Evolutionary conservation across 2,329 filamentous ascomycete species (phyloP), one percentile per base, ranked within the genome.

Genomic region (Curvularia verruculosa): DNA sequence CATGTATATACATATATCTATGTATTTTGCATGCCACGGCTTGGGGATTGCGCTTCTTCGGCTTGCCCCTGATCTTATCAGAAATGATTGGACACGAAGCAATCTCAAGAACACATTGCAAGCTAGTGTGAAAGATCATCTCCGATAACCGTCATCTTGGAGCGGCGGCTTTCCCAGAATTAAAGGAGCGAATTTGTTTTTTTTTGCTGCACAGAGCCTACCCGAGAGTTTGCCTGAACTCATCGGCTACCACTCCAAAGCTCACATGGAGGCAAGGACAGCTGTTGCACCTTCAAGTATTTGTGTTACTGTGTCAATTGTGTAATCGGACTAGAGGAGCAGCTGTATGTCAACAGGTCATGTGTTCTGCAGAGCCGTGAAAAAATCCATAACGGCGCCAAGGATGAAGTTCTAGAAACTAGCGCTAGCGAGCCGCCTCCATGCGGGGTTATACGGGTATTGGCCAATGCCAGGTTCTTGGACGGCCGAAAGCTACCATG

Each of bases 381-480:
- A 37, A 21, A 26, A 37, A 21, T 49, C 13, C 15, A 49, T 23
- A 31, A 26, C 29, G 31, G n/a, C 23, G 46, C 34, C 31, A 49
- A 49, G 46, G n/a, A 34, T 18, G 31, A 31, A 39, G 46, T 39
- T 49, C 46, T 37, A 26, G 46, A 49, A 26, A 49, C 18, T 28
- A 13, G 15, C 46, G 31, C 31, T 49, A 49, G 46, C 31, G 34
- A 49, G 46, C 31, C 46, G 31, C 23, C 46, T 49, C 34, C 46
- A 49, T 28, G 46, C 46, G 46, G 46, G 46, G 46, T 49, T n/a
- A 39, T 34, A 39, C 24, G 46, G 46, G 21, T 19, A n/a, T 36
- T 31, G 34, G 31, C 46, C 34, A 49, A 28, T 37, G 19, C 46
- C 21, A n/a, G 19, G 2, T 49, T 9, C 13, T 28, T n/a, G 46